Conservation (phyloP, 768 basidiomycete species). For the Trametes cinnabarina region DNA sequence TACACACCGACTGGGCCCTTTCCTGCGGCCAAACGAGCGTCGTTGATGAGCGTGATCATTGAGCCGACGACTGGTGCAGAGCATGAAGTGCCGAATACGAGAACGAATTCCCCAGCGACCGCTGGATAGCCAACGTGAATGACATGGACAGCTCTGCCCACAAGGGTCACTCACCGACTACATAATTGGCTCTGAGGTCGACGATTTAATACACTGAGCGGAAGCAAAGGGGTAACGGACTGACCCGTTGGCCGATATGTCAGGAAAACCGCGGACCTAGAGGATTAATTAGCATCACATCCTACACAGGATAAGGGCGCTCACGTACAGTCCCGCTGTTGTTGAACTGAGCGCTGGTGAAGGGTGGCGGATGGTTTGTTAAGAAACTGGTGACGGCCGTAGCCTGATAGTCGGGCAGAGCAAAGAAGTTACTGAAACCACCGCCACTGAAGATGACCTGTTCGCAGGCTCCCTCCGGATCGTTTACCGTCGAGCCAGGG, state of each 20-base stretch:
- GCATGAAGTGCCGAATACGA: constrained; percentile 37
- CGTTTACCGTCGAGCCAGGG: constrained; percentile 31
- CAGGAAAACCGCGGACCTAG: constrained; percentile 29
- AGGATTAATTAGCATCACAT: neutral
- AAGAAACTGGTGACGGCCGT: constrained; percentile 31
- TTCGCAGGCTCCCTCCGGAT: constrained; percentile 39
- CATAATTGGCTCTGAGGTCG: constrained; percentile 31
- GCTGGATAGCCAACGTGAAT: constrained; percentile 2
- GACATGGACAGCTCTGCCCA: neutral
- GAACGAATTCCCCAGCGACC: constrained; percentile 32
- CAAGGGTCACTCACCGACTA: constrained; percentile 21
- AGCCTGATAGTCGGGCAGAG: constrained; percentile 38
- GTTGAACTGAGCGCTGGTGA: constrained; percentile 35
- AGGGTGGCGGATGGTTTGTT: constrained; percentile 34
- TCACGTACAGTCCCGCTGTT: constrained; percentile 29
- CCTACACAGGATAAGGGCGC: neutral
- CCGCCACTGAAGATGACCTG: constrained; percentile 38
- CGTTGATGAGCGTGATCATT: constrained; percentile 37
- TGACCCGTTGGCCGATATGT: constrained; percentile 36
- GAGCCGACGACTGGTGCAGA: constrained; percentile 35
- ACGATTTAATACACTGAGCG: neutral
- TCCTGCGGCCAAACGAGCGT: constrained; percentile 34
- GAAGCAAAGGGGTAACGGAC: too few species aligned
- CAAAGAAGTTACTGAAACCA: constrained; percentile 42
- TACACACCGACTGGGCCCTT: constrained; percentile 32